Conservation (phyloP, 345 rosid species). For the Euphorbia lathyris region DNA sequence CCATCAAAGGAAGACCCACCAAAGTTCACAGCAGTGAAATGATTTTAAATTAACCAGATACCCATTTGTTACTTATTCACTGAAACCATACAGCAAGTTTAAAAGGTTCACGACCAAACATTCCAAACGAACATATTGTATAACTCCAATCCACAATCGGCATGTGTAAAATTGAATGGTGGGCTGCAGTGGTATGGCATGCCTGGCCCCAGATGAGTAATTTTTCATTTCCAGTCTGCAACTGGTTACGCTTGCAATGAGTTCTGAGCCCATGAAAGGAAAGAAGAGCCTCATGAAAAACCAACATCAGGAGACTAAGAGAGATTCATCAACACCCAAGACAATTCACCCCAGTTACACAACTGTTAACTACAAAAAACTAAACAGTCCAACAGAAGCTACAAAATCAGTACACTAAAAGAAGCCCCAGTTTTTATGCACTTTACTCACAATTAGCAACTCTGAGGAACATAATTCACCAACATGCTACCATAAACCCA, state of each 20-base stretch:
- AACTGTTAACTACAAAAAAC: background rate
- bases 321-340: slow-evolving; percentile 8
- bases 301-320: slow-evolving; percentile 11
- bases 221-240: slow-evolving; percentile 10
- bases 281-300: background rate
- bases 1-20: background rate
- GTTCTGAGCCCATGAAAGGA: background rate
- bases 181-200: slow-evolving; percentile 3
- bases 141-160: slow-evolving; percentile 2
- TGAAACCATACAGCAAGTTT: slow-evolving; percentile 10
- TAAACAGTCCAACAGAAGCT: slow-evolving; percentile 6
- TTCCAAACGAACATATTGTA: slow-evolving; percentile 5
- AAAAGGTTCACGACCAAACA: background rate
- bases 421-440: slow-evolving; percentile 2
- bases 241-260: background rate
- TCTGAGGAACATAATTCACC: background rate
- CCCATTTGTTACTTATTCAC: slow-evolving; percentile 19
- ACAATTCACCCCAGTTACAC: background rate
- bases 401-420: background rate
- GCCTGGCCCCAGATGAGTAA: slow-evolving; percentile 4
- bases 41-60: slow-evolving; percentile 8
- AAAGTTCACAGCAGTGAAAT: background rate
- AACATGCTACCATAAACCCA: background rate
- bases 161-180: background rate
- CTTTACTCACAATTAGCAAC: background rate